Conservation (phyloP, 768 basidiomycete species). For the Leccinum boreale region DNA sequence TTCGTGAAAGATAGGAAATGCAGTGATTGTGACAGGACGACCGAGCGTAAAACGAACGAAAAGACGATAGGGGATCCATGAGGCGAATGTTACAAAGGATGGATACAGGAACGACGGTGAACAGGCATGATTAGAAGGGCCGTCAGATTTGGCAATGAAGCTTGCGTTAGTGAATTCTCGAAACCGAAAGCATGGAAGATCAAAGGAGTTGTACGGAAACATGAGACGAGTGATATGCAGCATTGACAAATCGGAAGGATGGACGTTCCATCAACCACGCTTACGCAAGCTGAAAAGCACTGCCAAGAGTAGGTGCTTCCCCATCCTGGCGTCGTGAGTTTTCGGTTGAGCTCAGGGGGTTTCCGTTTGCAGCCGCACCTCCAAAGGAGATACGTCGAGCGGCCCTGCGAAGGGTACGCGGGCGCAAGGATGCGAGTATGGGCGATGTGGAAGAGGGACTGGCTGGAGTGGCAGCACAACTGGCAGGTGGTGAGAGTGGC, state of each 20-base stretch:
- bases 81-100: background rate
- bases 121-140: background rate
- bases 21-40: background rate
- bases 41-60: constrained; percentile 5
- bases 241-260: constrained; percentile 8
- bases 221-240: constrained; percentile 5
- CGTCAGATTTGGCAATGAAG: background rate
- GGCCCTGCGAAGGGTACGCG: constrained; percentile 31
- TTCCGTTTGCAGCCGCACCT: constrained; percentile 34
- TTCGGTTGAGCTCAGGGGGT: constrained; percentile 37
- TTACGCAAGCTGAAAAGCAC: constrained; percentile 68
- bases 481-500: constrained; percentile 17
- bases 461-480: constrained; percentile 4
- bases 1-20: constrained; percentile 1
- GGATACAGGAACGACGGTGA: constrained; percentile 4
- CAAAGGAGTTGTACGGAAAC: background rate
- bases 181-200: background rate
- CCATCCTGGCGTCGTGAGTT: constrained; percentile 25
- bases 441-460: constrained; percentile 14
- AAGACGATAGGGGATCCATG: constrained; percentile 1
- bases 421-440: constrained; percentile 18
- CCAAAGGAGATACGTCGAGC: constrained; percentile 69
- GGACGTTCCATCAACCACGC: background rate
- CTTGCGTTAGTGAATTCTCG: background rate
- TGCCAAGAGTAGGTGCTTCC: constrained; percentile 48